Base-by-base conservation (phyloP, 1,139 yeast genomes). In the Debaryomycetaceae sp. region DNA sequence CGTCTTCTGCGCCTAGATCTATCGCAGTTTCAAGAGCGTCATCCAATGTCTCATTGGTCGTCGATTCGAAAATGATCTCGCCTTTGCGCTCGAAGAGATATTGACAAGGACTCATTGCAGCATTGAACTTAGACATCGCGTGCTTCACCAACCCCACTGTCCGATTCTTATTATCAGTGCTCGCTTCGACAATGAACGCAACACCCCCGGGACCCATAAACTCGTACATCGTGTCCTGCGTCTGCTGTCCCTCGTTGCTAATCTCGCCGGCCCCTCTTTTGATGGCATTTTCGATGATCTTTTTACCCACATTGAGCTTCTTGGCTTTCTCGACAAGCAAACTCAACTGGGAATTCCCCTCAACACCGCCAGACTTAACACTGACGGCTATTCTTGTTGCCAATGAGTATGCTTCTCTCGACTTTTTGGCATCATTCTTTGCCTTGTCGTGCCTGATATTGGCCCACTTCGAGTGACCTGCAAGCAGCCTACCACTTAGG, bases 391-490 rank as follows among this genome's bases (percentile, higher is more conserved):
- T 87, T 57, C 82, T 78, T 43, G 80, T 78, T 9, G 97, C 87
- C 57, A 86, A 72, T 55, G 84, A 80, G 53, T 86, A 85, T 7
- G 91, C 84, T 42, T 82, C 74, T 47, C 82, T 79, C 46, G 89
- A 83, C 57, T 81, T 80, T 49, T 79, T 81, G 13, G 91, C 88
- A 65, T 93, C 99, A 59, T 90, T 89, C 52, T 89, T 88, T 45
- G 96, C 96, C 66, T 93, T 93, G 61, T 88, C 95, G 58, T 90
- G 97, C 59, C 90, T 84, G 53, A 93, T 93, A 44, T 88, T 89
- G 38, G 95, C 88, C 99, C 99, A 93, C 65, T 91, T 93, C 37
- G 88, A 85, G 63, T 93, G 99, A 0, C 99, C 96, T 0, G 85
- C 81, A 6, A 51, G 44, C 5, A 43, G 27, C 0, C 41, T 6